phyloP scores from a whole-genome alignment of 2,329 filamentous ascomycete genomes.

The Sclerotinia trifoliorum region DNA sequence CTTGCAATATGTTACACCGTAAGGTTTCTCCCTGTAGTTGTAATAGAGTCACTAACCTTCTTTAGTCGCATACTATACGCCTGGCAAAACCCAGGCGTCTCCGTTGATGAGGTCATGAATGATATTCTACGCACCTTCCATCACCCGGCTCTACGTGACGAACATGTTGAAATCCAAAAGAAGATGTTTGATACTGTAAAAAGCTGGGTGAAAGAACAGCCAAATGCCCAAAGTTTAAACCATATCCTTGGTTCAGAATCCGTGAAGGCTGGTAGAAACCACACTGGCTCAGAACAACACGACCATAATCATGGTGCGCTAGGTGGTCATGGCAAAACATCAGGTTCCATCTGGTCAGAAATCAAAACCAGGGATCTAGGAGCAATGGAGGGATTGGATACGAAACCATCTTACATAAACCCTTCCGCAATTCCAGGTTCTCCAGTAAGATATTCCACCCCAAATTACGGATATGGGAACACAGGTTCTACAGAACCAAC shows the following conservation, averaged over 20 bases:
- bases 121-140: slow-evolving; percentile 85
- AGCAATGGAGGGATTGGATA: slow-evolving; percentile 53
- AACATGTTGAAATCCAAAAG: slow-evolving; percentile 73
- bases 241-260: slow-evolving; percentile 77
- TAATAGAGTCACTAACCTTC: background rate
- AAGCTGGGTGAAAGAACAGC: slow-evolving; percentile 71
- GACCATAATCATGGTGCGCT: slow-evolving; percentile 39
- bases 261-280: slow-evolving; percentile 80
- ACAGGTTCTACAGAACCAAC: slow-evolving; percentile 25
- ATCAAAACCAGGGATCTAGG: slow-evolving; percentile 58
- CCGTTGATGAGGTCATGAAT: slow-evolving; percentile 77
- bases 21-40: slow-evolving; percentile 45
- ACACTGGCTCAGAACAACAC: slow-evolving; percentile 48
- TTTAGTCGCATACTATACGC: slow-evolving; percentile 76
- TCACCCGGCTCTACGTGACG: slow-evolving; percentile 79
- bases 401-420: slow-evolving; percentile 37
- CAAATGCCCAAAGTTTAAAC: slow-evolving; percentile 67
- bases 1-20: slow-evolving; percentile 82
- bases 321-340: slow-evolving; percentile 54
- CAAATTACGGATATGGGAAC: slow-evolving; percentile 36
- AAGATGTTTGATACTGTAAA: slow-evolving; percentile 88
- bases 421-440: slow-evolving; percentile 33
- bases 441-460: slow-evolving; percentile 27
- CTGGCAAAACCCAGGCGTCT: slow-evolving; percentile 83
- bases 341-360: slow-evolving; percentile 60